Evolutionary conservation across 495 filamentous ascomycete species (phyloP).

Genomic region (Arthonia radiata): DNA sequence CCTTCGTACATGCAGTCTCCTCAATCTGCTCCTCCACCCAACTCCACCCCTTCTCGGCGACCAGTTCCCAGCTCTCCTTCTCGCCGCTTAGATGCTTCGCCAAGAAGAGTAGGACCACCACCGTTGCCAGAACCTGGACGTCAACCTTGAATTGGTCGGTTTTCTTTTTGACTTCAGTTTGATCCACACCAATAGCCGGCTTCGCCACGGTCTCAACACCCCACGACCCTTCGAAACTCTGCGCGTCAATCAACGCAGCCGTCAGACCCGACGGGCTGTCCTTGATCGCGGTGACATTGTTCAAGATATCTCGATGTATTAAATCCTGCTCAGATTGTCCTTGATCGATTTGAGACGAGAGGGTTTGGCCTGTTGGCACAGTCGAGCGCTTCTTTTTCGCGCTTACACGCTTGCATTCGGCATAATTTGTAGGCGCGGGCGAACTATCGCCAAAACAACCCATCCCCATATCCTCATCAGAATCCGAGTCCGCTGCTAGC

Average conservation of each 20-base stretch:
- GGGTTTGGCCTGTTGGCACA: not conserved
- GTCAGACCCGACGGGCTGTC: too few species aligned
- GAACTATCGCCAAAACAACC: too few species aligned
- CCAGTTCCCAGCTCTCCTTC: conserved; percentile 29
- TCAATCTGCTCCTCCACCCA: conserved; percentile 14
- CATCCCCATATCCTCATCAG: too few species aligned
- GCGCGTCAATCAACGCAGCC: conserved; percentile 21
- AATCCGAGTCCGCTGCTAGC: too few species aligned
- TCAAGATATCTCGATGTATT: not conserved
- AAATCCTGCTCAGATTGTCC: not conserved
- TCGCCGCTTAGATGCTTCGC: conserved; percentile 15
- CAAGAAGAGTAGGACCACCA: conserved; percentile 24
- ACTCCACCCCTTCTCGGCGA: conserved; percentile 22
- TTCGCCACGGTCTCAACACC: not conserved
- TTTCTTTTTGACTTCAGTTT: not conserved
- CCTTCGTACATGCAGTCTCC: too few species aligned
- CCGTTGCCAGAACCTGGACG: conserved; percentile 21
- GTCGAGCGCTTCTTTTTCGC: not conserved
- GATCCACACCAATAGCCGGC: not conserved
- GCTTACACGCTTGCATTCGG: not conserved
- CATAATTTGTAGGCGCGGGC: too few species aligned
- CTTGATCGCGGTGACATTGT: too few species aligned
- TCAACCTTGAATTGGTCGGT: too few species aligned
- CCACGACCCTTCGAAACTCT: conserved; percentile 28
- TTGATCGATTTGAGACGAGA: not conserved